These are phyloP conservation scores for Aspergillus glaucus DNA, from an alignment of 2,329 filamentous ascomycete genomes.

Conservation along the genomic window DNA sequence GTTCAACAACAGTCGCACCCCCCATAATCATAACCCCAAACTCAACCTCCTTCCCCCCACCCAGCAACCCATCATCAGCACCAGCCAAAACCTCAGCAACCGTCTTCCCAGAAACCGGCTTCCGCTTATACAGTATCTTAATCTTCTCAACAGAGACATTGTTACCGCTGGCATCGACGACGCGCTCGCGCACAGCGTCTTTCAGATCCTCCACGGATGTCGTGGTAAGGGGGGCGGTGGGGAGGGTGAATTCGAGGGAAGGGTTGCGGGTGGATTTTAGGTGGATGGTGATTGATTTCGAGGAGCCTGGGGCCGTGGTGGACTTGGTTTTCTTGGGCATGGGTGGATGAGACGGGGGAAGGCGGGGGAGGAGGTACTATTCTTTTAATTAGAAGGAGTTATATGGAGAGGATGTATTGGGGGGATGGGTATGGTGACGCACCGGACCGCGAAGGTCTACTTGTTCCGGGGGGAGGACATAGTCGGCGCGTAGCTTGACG, in stretches of 20 bases:
- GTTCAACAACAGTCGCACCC: constrained; percentile 50
- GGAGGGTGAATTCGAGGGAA: constrained; percentile 60
- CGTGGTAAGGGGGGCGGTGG: constrained; percentile 53
- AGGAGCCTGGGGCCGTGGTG: constrained; percentile 30
- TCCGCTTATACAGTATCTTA: constrained; percentile 79
- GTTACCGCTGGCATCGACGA: constrained; percentile 43
- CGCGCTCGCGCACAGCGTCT: constrained; percentile 56
- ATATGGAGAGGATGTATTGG: neutral
- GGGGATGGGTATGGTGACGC: constrained; percentile 27
- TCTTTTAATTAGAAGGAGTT: neutral
- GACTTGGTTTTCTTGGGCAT: constrained; percentile 38
- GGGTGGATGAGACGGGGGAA: constrained; percentile 36
- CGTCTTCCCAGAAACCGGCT: constrained; percentile 74
- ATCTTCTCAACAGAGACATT: constrained; percentile 60
- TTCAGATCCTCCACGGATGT: constrained; percentile 79
- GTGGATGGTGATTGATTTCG: constrained; percentile 31
- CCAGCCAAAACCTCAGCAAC: constrained; percentile 64
- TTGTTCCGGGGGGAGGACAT: constrained; percentile 77
- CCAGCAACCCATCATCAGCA: constrained; percentile 40
- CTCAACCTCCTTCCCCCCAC: constrained; percentile 53
- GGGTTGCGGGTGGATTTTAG: constrained; percentile 64
- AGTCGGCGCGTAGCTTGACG: constrained; percentile 75
- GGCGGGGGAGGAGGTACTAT: constrained; percentile 44
- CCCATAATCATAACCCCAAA: constrained; percentile 85
- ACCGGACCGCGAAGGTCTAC: constrained; percentile 74